Evolutionary conservation across 768 basidiomycete species (phyloP), one percentile per base, ranked within the genome.

Genomic region (Clitopilus passeckerianus): DNA sequence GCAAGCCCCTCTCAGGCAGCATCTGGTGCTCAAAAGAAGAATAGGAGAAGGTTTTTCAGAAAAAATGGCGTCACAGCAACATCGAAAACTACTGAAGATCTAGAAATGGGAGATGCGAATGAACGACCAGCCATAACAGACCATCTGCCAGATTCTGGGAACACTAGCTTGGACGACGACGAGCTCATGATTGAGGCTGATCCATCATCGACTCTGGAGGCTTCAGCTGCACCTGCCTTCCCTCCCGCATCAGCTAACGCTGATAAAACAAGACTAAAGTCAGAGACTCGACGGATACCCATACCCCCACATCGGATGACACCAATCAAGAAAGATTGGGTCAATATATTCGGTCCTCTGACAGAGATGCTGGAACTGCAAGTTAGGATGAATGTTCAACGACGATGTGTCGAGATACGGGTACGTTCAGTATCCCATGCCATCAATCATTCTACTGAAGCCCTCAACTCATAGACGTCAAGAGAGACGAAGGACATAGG

Each of bases 301-400:
- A 91, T 99, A 71, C 97, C 97, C 12, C 94, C 94, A 8, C 97
- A 99, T 72, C 86, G 97, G 56, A 95, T 98, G 93, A 94, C 95
- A 9, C 97, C 97, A 2, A 74, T 98, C 57, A 96, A 97, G 75
- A 93, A 65, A 46, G 67, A 68, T 43, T 66, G 67, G 66, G 62
- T 66, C 35, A 66, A 68, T 50, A 65, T 68, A 6, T 68, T 98
- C 70, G 91, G 93, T 0, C 97, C 97, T 0, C 77, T 99, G 66
- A 95, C 96, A 3, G 96, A 99, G 77, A 89, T 97, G 64, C 77
- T 96, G 68, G 93, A 91, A 0, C 75, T 99, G 61, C 96, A 98
- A 79, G 94, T 99, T 30, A 83, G 97, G 67, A 98, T 99, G 96
- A 99, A 99, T 69, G 86, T 93, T 9, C 87, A 87, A 69, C 79